Base-by-base conservation (phyloP, 2,329 filamentous ascomycete genomes). In the Pseudovirgaria hyperparasitica region DNA sequence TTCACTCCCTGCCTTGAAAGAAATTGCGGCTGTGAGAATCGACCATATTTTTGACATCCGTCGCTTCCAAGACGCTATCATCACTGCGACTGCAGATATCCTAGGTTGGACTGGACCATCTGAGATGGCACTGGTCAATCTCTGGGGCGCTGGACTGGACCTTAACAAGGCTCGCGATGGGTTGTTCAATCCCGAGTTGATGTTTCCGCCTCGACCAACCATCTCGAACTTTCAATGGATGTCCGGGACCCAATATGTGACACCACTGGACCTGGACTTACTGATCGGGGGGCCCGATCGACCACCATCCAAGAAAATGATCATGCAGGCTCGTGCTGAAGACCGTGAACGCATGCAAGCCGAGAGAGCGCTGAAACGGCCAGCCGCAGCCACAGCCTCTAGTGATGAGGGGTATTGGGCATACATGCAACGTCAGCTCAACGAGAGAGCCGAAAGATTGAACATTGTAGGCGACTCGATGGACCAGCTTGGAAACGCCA, bases 211-310 rank as follows among this genome's bases (percentile, higher is more conserved):
- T 9, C 73, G 90, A 2, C 90, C 90, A 1, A 93, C 85, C 0
- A 98, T 98, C 33, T 92, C 82, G 12, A 93, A 92, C 43, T 57
- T 98, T 19, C 85, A 96, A 55, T 98, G 90, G 90, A 84, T 98
- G 27, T 80, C 85, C 0, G 90, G 90, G 4, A 96, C 87, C 2
- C 87, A 94, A 53, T 80, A 92, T 42, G 70, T 98, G 23, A 84
- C 82, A 2, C 78, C 82, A 0, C 66, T 76, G 2, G 90, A 98
- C 43, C 73, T 98, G 45, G 90, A 96, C 45, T 57, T 93, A 2
- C 62, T 98, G 2, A 90, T 98, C 33, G 84, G 87, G 26, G 87
- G 87, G 0, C 76, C 85, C 2, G 79, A 90, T 44, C 72, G 90
- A 3, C 90, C 87, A 3, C 77, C 84, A 1, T 90, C 81, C 33